phyloP scores from a whole-genome alignment of 305 asterid genomes.

The Fraxinus latifolia region DNA sequence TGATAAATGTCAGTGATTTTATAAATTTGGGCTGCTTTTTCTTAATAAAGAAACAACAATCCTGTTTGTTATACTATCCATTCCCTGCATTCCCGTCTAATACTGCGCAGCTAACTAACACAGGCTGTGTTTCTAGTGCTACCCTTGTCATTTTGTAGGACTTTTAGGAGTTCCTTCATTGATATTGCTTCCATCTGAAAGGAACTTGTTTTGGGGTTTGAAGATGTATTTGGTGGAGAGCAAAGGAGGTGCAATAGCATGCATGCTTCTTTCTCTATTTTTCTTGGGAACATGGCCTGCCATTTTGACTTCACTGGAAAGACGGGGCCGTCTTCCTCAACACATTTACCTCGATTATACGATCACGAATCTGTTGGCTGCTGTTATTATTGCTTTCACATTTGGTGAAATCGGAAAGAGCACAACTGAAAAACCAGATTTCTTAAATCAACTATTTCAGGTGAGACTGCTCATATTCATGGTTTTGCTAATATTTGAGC shows the following conservation, averaged over 20 bases:
- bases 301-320: slow-evolving; percentile 39
- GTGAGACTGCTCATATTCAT: slow-evolving; percentile 16
- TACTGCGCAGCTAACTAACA: neutral
- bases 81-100: neutral
- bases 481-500: neutral
- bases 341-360: slow-evolving; percentile 52
- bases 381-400: slow-evolving; percentile 44
- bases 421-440: slow-evolving; percentile 35
- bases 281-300: slow-evolving; percentile 65
- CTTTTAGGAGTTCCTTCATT: slow-evolving; percentile 18
- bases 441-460: slow-evolving; percentile 39
- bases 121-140: slow-evolving; percentile 1
- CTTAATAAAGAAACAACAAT: neutral
- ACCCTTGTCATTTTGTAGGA: slow-evolving; percentile 25
- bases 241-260: slow-evolving; percentile 50
- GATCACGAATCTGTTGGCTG: slow-evolving; percentile 46
- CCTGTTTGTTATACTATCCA: neutral
- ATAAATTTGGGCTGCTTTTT: neutral
- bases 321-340: slow-evolving; percentile 55
- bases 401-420: slow-evolving; percentile 43
- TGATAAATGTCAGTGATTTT: neutral
- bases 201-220: slow-evolving; percentile 16
- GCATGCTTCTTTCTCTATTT: slow-evolving; percentile 41
- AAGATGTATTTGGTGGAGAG: slow-evolving; percentile 52
- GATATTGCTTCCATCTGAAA: slow-evolving; percentile 10